phyloP scores from a whole-genome alignment of 768 basidiomycete species.

The Austroboletus festivus region DNA sequence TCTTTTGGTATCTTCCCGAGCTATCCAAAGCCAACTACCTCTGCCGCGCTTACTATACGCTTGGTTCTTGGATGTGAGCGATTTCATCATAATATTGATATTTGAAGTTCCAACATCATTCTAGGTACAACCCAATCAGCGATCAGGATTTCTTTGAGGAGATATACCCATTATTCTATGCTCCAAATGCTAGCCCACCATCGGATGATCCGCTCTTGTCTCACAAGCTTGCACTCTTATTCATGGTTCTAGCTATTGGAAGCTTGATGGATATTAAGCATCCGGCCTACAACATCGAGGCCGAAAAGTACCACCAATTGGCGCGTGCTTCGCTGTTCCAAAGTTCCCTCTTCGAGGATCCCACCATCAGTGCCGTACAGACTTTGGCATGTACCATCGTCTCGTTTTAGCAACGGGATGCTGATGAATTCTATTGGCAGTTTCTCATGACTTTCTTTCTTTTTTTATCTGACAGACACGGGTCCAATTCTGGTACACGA shows the following conservation, averaged over 20 bases:
- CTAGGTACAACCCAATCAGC: conserved; percentile 67
- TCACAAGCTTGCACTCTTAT: conserved; percentile 64
- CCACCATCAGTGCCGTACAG: conserved; percentile 65
- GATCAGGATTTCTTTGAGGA: conserved; percentile 58
- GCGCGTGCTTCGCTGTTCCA: conserved; percentile 65
- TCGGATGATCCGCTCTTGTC: conserved; percentile 50
- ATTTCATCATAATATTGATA: conserved; percentile 2
- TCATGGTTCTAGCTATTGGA: conserved; percentile 66
- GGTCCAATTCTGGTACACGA: conserved; percentile 58
- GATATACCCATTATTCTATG: conserved; percentile 58
- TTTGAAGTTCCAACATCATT: conserved; percentile 5
- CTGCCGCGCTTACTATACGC: conserved; percentile 56
- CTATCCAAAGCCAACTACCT: conserved; percentile 58
- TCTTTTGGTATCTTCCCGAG: conserved; percentile 70
- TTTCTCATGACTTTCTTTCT: conserved; percentile 70
- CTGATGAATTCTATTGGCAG: conserved; percentile 34
- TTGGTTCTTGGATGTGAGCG: conserved; percentile 70
- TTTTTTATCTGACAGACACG: conserved; percentile 66
- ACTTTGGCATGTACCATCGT: conserved; percentile 47
- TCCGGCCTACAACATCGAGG: conserved; percentile 60
- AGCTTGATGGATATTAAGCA: conserved; percentile 56
- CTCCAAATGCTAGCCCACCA: conserved; percentile 39
- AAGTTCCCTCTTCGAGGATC: conserved; percentile 62
- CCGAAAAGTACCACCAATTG: conserved; percentile 67
- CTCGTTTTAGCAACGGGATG: conserved; percentile 27